Base-by-base conservation (phyloP, 805 yeast species). In the Zygosaccharomyces pseudorouxii region DNA sequence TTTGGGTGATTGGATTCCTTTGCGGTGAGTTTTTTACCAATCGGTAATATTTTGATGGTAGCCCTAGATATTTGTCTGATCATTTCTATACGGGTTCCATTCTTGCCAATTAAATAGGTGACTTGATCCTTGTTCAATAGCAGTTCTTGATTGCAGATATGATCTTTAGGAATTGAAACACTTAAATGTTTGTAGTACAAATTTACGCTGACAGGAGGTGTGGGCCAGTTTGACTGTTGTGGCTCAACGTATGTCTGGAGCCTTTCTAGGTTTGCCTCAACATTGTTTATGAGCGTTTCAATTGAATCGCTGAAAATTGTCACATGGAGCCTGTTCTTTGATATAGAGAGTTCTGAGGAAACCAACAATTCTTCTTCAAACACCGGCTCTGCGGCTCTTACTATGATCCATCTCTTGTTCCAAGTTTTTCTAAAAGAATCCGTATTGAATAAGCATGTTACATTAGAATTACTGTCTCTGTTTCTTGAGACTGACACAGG, bases 41-140 rank as follows among this genome's bases (percentile, higher is more conserved):
- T 46, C 0, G 75, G 74, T 10, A 72, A 53, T 4, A 76, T 68
- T 45, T 72, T 71, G 33, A 77, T 67, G 8, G 52, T 58, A 4
- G 79, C 76, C 0, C 60, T 52, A 1, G 75, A 64, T 20, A 45
- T 42, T 4, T 58, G 56, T 28, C 79, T 51, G 8, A 76, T 58
- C 4, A 45, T 43, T 33, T 63, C 66, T 11, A 77, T 74, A 37
- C 68, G 61, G 16, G 52, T 31, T 1, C 81, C 81, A n/a, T 59
- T 57, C 20, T 57, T 64, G 0, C 81, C 81, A 43, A 77, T 76
- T 5, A 76, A 51, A 42, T 61, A 68, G 1, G 74, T 64, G 1
- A 74, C 68, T 46, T 75, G 75, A 22, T 54, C 28, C 42, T 50
- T 54, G 19, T 43, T 54, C 30, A 56, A 20, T 9, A 5, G 33